These are phyloP conservation scores for Fusarium nelsonii DNA, from an alignment of 2,329 filamentous ascomycete genomes.

Conservation along the genomic window DNA sequence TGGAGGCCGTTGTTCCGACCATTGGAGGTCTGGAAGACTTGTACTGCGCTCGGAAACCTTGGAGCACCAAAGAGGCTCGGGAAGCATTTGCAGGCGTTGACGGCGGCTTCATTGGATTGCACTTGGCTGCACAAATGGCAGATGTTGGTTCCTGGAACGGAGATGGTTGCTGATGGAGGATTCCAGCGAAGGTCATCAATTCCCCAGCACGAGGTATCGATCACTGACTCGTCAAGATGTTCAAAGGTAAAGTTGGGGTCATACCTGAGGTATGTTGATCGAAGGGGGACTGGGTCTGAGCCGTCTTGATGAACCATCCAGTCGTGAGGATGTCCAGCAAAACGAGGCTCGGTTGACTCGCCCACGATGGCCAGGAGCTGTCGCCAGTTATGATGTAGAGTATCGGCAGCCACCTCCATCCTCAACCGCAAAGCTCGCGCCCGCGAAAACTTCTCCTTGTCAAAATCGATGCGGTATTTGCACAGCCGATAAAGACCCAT, in stretches of 20 bases:
- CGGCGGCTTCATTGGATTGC: background rate
- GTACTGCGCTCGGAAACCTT: background rate
- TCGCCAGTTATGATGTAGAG: slow-evolving; percentile 1
- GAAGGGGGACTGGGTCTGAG: background rate
- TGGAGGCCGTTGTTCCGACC: slow-evolving; percentile 7
- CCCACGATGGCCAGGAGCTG: background rate
- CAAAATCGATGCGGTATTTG: slow-evolving; percentile 5
- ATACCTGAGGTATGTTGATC: background rate
- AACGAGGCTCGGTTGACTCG: background rate
- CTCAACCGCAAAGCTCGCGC: background rate
- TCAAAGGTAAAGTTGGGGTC: background rate
- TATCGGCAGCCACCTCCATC: slow-evolving; percentile 7
- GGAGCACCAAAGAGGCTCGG: background rate
- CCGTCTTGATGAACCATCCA: slow-evolving; percentile 7
- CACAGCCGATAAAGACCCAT: slow-evolving; percentile 7
- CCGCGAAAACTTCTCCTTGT: background rate
- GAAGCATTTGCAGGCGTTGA: slow-evolving; percentile 1
- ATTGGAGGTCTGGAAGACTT: background rate
- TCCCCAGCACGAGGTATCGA: background rate
- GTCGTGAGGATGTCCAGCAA: slow-evolving; percentile 3
- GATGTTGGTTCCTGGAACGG: background rate
- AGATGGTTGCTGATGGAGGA: background rate
- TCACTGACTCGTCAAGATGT: background rate
- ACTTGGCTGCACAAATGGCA: background rate
- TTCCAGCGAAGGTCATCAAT: slow-evolving; percentile 5